Evolutionary conservation across 208 protist genomes (phyloP).

Genomic region (Leishmania amazonensis): DNA sequence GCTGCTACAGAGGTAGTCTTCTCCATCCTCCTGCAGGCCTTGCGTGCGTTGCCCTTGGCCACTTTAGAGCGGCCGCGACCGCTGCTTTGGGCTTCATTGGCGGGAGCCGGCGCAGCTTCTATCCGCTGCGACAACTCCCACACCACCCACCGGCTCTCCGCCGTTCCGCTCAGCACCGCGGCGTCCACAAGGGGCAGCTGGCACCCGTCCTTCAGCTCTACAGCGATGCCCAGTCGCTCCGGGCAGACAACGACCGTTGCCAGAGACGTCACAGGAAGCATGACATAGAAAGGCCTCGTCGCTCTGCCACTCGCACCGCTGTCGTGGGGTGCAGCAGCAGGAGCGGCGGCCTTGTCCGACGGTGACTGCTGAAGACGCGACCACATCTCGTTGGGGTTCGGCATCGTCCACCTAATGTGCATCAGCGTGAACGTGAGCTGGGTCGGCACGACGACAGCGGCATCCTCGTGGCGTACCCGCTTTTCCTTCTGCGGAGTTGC

Average conservation of each 20-base stretch:
- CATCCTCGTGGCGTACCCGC: background rate
- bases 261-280: constrained; percentile 60
- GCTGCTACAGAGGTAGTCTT: background rate
- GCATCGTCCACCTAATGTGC: constrained; percentile 76
- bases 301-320: background rate
- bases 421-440: constrained; percentile 51
- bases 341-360: background rate
- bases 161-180: constrained; percentile 31
- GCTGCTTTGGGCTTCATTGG: background rate
- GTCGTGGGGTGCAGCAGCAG: background rate
- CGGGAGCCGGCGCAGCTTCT: background rate
- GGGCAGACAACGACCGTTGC: constrained; percentile 56
- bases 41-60: background rate
- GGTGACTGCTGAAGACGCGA: constrained; percentile 1
- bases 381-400: constrained; percentile 26
- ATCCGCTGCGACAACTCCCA: constrained; percentile 34
- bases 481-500: background rate
- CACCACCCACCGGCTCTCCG: constrained; percentile 58
- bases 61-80: background rate
- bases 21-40: background rate
- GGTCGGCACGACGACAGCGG: constrained; percentile 3
- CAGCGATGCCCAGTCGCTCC: constrained; percentile 47
- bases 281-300: constrained; percentile 37
- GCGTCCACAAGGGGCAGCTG: constrained; percentile 48
- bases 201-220: constrained; percentile 55